phyloP scores from a whole-genome alignment of 176 grass and related monocot species.

The Hsuehochloa calcarea region DNA sequence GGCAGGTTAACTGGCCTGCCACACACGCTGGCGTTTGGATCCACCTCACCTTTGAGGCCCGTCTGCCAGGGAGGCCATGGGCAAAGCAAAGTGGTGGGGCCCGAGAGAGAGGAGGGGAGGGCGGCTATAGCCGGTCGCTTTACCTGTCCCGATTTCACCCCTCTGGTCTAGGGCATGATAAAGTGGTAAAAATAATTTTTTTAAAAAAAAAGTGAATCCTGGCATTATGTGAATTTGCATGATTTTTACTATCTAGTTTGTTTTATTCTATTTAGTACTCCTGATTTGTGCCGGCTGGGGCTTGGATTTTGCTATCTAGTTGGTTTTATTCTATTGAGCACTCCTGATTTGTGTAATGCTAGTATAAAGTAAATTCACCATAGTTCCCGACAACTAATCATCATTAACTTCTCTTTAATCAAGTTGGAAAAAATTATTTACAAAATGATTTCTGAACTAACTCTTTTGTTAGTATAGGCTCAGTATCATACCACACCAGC shows the following conservation, averaged over 20 bases:
- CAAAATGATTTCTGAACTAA: not conserved
- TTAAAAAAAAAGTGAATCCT: not conserved
- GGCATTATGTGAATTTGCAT: not conserved
- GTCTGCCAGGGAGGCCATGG: accelerated
- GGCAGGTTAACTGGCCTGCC: too few species aligned
- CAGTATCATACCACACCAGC: not conserved
- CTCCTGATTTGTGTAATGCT: too few species aligned
- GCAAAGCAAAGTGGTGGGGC: not conserved
- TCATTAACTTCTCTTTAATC: not conserved
- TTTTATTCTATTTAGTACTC: too few species aligned
- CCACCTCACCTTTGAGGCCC: accelerated
- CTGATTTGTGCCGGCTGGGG: too few species aligned
- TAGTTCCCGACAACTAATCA: not conserved
- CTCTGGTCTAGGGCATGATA: not conserved
- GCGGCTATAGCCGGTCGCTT: not conserved
- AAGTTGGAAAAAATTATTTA: not conserved
- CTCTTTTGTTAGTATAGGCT: not conserved
- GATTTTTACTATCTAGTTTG: not conserved
- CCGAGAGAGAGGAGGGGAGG: not conserved
- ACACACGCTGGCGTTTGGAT: not conserved
- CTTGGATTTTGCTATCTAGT: too few species aligned
- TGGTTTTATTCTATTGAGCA: too few species aligned
- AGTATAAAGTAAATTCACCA: not conserved
- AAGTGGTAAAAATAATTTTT: not conserved
- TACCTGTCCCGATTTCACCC: not conserved